phyloP scores from a whole-genome alignment of 345 rosid genomes.

The Isatis tinctoria region DNA sequence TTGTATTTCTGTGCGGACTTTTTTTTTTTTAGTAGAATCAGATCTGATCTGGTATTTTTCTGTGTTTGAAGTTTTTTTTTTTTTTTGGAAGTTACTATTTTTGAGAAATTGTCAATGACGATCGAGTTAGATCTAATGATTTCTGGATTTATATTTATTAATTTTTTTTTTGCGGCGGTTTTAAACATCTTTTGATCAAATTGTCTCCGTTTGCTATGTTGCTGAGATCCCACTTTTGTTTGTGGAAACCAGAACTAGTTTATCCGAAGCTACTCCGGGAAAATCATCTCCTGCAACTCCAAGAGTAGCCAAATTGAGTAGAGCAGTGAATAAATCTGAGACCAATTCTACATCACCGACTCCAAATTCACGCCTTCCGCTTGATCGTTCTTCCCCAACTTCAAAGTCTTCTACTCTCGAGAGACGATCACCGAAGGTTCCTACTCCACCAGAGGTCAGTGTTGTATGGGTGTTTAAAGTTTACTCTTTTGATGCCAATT shows the following conservation, averaged over 20 bases:
- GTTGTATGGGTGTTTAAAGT: not conserved
- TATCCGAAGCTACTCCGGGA: slow-evolving; percentile 59
- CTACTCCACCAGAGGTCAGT: slow-evolving; percentile 64
- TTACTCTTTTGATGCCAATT: not conserved
- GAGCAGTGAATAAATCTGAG: slow-evolving; percentile 56
- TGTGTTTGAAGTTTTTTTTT: not conserved
- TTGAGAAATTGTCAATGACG: slow-evolving; percentile 27
- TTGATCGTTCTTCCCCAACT: slow-evolving; percentile 65
- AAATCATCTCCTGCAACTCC: slow-evolving; percentile 76
- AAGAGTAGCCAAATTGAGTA: slow-evolving; percentile 50
- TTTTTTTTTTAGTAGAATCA: not conserved
- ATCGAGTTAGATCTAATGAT: slow-evolving; percentile 5
- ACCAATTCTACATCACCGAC: slow-evolving; percentile 54
- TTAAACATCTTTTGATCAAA: not conserved
- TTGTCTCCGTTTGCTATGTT: not conserved
- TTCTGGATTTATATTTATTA: not conserved
- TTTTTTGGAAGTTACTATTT: slow-evolving; percentile 13
- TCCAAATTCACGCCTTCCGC: slow-evolving; percentile 56
- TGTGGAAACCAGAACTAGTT: slow-evolving; percentile 52
- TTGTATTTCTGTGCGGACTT: not conserved
- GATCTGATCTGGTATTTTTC: slow-evolving; percentile 8
- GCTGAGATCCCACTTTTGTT: not conserved
- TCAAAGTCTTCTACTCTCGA: slow-evolving; percentile 66
- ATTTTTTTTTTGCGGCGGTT: not conserved
- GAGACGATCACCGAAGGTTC: slow-evolving; percentile 61